A percentile compares a stretch with the other conserved stretches of the same genome.
phyloP scores from a whole-genome alignment of 192 early-diverging fungal genomes.

The Backusella australiensis region DNA sequence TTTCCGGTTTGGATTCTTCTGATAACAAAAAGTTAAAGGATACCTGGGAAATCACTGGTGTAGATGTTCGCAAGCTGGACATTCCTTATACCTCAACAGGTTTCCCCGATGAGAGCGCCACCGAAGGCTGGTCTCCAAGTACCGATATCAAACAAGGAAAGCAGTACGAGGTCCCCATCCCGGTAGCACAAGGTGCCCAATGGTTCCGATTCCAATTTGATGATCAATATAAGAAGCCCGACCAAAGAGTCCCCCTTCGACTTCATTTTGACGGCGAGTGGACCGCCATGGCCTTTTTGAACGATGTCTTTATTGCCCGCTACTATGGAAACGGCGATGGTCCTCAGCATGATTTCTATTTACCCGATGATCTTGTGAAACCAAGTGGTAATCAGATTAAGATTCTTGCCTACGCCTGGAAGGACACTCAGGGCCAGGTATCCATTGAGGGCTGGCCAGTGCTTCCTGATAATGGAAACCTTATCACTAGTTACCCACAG shows the following conservation, averaged over 20 bases:
- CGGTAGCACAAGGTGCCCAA: conserved; percentile 30
- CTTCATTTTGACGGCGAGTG: conserved; percentile 64
- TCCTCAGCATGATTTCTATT: conserved; percentile 67
- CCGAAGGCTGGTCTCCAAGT: conserved; percentile 40
- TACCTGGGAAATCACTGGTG: conserved; percentile 68
- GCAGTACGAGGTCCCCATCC: conserved; percentile 1
- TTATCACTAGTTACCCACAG: background rate
- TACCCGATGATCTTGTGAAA: conserved; percentile 55
- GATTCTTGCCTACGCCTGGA: conserved; percentile 51
- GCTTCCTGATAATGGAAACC: conserved; percentile 22
- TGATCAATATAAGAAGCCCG: background rate
- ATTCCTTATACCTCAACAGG: conserved; percentile 67
- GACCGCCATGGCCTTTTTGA: conserved; percentile 67
- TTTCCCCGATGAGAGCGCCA: conserved; percentile 64
- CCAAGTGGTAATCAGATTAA: conserved; percentile 36
- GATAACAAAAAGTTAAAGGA: conserved; percentile 42
- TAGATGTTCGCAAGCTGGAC: conserved; percentile 62
- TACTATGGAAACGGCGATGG: conserved; percentile 69
- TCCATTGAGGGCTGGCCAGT: conserved; percentile 28
- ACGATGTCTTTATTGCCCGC: conserved; percentile 63
- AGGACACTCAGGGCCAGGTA: conserved; percentile 13
- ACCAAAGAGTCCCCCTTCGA: conserved; percentile 56
- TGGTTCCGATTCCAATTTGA: conserved; percentile 37
- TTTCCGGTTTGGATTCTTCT: conserved; percentile 51
- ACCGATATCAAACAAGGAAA: background rate